Evolutionary conservation across 2,329 filamentous ascomycete genomes (phyloP).

Genomic region (Cladophialophora psammophila): DNA sequence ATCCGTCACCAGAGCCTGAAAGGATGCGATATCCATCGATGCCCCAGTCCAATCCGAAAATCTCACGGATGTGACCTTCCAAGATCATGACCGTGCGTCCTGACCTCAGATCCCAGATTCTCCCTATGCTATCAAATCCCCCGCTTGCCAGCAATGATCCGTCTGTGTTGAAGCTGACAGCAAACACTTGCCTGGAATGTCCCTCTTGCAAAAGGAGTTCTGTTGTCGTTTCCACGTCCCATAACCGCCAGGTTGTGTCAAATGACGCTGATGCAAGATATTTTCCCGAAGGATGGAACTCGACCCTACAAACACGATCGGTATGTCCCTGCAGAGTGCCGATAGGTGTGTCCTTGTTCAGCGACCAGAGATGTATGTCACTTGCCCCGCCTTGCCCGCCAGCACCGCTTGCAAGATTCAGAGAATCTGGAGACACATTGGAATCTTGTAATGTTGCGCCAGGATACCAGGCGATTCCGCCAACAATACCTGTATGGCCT

Average conservation of each 20-base stretch:
- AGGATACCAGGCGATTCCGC: conserved; percentile 89
- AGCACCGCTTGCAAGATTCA: conserved; percentile 83
- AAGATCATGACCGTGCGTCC: conserved; percentile 95
- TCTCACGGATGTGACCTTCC: conserved; percentile 90
- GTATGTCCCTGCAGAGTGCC: conserved; percentile 83
- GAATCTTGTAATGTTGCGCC: conserved; percentile 75
- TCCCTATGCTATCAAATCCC: conserved; percentile 92
- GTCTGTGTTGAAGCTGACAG: conserved; percentile 87
- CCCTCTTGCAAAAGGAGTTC: conserved; percentile 92
- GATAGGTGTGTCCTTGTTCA: conserved; percentile 83
- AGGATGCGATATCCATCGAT: conserved; percentile 89
- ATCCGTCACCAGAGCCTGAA: conserved; percentile 91
- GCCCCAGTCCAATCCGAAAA: conserved; percentile 92
- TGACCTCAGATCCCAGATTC: conserved; percentile 93
- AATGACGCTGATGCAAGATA: conserved; percentile 94
- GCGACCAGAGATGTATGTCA: conserved; percentile 86
- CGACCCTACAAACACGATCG: conserved; percentile 86
- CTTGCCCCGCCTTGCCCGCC: conserved; percentile 74
- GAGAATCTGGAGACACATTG: conserved; percentile 73
- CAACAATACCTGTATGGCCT: conserved; percentile 87
- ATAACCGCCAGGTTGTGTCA: conserved; percentile 95
- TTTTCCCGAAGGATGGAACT: conserved; percentile 90
- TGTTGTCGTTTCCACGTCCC: conserved; percentile 86
- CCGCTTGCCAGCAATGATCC: conserved; percentile 89
- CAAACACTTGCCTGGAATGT: conserved; percentile 91